Evolutionary conservation across 148 eudicot genomes (phyloP).

Genomic region (Camellia lanceoleosa): DNA sequence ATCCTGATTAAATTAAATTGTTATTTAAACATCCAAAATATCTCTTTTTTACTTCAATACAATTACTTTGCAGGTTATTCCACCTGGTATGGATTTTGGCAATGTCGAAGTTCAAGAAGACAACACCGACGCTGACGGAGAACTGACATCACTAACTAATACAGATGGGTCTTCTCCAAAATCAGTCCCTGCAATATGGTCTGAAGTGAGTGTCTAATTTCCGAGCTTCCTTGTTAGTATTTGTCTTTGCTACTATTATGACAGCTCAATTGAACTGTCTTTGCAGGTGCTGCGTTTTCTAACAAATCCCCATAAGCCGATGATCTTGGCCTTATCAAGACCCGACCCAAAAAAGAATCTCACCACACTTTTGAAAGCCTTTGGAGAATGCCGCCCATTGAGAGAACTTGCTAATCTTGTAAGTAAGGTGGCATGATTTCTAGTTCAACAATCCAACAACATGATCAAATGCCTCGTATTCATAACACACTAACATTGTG

Average conservation of each 20-base stretch:
- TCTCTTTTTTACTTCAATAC: neutral
- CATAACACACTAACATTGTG: neutral
- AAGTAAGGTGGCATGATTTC: slow-evolving; percentile 17
- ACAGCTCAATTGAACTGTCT: slow-evolving; percentile 1
- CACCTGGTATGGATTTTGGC: slow-evolving; percentile 87
- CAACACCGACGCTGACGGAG: slow-evolving; percentile 49
- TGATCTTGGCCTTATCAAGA: slow-evolving; percentile 71
- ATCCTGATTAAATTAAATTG: too few species aligned
- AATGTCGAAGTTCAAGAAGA: slow-evolving; percentile 65
- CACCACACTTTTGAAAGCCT: slow-evolving; percentile 73
- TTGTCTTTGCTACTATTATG: neutral
- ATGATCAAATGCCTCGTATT: neutral
- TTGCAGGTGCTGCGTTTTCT: slow-evolving; percentile 68
- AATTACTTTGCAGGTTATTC: slow-evolving; percentile 49
- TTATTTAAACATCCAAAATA: neutral
- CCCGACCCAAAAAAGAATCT: slow-evolving; percentile 80
- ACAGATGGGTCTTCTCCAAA: slow-evolving; percentile 58
- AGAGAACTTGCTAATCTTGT: slow-evolving; percentile 80
- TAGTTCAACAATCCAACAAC: neutral
- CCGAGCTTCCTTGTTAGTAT: neutral
- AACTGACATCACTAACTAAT: slow-evolving; percentile 38
- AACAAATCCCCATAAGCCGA: slow-evolving; percentile 79
- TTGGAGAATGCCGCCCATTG: slow-evolving; percentile 71
- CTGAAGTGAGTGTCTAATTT: slow-evolving; percentile 41
- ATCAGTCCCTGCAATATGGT: slow-evolving; percentile 59